A percentile compares a stretch with the other conserved stretches of the same genome.
phyloP scores from a whole-genome alignment of 2,329 filamentous ascomycete genomes.

The Pseudocercospora musae region DNA sequence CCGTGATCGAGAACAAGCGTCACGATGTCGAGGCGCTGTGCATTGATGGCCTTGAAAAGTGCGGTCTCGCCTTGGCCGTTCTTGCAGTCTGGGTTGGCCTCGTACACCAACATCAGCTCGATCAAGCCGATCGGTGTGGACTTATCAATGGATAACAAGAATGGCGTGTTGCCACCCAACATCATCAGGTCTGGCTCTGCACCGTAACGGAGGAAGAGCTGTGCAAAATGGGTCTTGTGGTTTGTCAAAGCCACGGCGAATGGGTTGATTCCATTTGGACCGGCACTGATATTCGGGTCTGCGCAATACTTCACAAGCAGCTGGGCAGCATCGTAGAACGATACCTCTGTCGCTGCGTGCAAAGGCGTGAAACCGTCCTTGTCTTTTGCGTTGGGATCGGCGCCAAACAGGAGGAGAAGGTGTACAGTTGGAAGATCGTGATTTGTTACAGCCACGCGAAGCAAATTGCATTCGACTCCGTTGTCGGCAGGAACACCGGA shows the following conservation, averaged over 20 bases:
- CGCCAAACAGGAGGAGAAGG: conserved; percentile 60
- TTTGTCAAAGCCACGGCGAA: conserved; percentile 51
- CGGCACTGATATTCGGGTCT: conserved; percentile 53
- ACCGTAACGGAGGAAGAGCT: conserved; percentile 60
- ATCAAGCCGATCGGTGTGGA: conserved; percentile 54
- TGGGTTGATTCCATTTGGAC: conserved; percentile 54
- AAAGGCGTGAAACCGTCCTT: conserved; percentile 60
- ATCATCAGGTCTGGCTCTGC: conserved; percentile 54
- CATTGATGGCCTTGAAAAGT: conserved; percentile 60
- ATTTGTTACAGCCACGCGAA: conserved; percentile 26
- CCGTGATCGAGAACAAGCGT: conserved; percentile 54
- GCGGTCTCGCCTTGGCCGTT: conserved; percentile 61
- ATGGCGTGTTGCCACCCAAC: conserved; percentile 57
- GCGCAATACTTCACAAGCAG: conserved; percentile 64
- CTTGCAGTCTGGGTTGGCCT: conserved; percentile 58
- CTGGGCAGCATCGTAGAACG: conserved; percentile 56
- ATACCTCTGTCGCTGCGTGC: conserved; percentile 46
- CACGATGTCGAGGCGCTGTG: conserved; percentile 57
- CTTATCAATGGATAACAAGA: conserved; percentile 60
- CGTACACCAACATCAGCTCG: conserved; percentile 59
- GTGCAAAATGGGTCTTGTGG: conserved; percentile 56
- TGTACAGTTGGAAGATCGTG: conserved; percentile 39
- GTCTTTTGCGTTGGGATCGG: conserved; percentile 58
- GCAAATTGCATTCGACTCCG: conserved; percentile 18
- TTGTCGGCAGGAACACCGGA: conserved; percentile 22